These are phyloP conservation scores for Tricharina praecox DNA, from an alignment of 495 filamentous ascomycete genomes.

Conservation along the genomic window DNA sequence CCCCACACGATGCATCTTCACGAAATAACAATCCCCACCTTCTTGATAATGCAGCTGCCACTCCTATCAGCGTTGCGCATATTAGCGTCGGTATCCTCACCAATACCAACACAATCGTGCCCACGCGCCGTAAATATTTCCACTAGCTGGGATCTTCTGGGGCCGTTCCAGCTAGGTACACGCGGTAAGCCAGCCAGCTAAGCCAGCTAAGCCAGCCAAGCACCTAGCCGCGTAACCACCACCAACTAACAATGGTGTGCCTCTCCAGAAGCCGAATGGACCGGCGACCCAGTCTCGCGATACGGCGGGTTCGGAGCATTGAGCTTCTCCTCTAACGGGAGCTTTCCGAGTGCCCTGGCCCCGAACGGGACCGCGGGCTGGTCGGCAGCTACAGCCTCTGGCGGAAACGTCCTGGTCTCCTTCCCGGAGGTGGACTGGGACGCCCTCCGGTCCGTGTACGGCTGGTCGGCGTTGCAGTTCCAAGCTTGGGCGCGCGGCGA, in stretches of 20 bases:
- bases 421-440: constrained; percentile 38
- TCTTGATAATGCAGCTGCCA: no score
- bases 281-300: not conserved
- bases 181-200: no score
- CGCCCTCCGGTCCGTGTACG: constrained; percentile 38
- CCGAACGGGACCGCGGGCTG: not conserved
- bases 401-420: constrained; percentile 16
- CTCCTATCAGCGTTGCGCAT: no score
- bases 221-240: no score
- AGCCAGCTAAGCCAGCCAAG: no score
- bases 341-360: not conserved
- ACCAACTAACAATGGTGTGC: no score
- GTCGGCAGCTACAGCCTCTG: not conserved
- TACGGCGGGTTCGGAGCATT: not conserved
- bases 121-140: not conserved
- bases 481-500: constrained; percentile 41
- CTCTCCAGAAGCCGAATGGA: constrained; percentile 3
- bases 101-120: no score
- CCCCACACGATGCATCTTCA: no score
- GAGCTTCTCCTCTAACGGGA: not conserved
- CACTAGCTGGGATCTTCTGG: constrained; percentile 36
- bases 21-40: no score
- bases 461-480: constrained; percentile 44
- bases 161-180: constrained; percentile 45
- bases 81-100: no score